These are phyloP conservation scores for Penicillium cosmopolitanum DNA, from an alignment of 495 filamentous ascomycete genomes.

Conservation along the genomic window DNA sequence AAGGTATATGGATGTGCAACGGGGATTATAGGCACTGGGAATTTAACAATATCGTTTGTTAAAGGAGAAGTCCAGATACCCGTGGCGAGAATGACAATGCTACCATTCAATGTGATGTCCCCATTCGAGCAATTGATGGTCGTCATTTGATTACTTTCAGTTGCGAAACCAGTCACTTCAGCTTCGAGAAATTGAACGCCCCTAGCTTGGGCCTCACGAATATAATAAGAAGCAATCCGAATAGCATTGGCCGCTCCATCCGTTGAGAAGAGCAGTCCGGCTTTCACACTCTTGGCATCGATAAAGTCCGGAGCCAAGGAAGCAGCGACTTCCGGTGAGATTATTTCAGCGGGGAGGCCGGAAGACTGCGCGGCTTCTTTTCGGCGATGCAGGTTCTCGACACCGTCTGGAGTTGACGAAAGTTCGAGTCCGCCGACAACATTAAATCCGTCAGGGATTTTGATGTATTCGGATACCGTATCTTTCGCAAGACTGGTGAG, in stretches of 20 bases:
- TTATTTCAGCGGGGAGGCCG: slow-evolving; percentile 33
- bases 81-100: slow-evolving; percentile 34
- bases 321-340: slow-evolving; percentile 28
- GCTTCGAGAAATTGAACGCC: slow-evolving; percentile 31
- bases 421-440: slow-evolving; percentile 37
- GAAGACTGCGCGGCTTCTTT: slow-evolving; percentile 20
- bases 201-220: slow-evolving; percentile 35
- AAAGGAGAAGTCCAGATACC: slow-evolving; percentile 36
- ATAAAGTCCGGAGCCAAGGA: slow-evolving; percentile 37
- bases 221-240: slow-evolving; percentile 31
- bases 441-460: slow-evolving; percentile 33
- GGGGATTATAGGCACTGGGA: slow-evolving; percentile 36
- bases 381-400: slow-evolving; percentile 28
- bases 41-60: slow-evolving; percentile 19
- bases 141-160: slow-evolving; percentile 3
- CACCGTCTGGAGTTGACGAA: slow-evolving; percentile 28
- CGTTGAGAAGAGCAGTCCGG: slow-evolving; percentile 27
- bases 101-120: slow-evolving; percentile 24
- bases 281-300: slow-evolving; percentile 20
- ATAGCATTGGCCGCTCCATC: slow-evolving; percentile 37
- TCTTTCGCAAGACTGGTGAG: slow-evolving; percentile 37
- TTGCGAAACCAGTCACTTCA: slow-evolving; percentile 20
- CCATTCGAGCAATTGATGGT: slow-evolving; percentile 24
- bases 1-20: slow-evolving; percentile 44
- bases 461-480: slow-evolving; percentile 33